A percentile compares a stretch with the other conserved stretches of the same genome.
Conservation (phyloP, 139 green algal species). For the Picochlorum sp. region DNA sequence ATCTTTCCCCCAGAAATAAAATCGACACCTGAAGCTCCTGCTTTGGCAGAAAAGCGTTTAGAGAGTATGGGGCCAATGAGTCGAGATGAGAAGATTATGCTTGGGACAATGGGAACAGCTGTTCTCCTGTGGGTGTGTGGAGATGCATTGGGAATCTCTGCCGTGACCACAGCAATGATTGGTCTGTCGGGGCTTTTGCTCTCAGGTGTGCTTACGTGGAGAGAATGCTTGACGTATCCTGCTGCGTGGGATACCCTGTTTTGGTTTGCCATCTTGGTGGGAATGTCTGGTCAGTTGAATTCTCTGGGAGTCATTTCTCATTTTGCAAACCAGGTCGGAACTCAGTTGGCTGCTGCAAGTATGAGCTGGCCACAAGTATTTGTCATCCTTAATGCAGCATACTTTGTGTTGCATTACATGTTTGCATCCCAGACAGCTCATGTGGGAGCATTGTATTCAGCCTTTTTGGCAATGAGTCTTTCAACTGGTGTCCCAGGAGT, state of each 20-base stretch:
- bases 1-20: conserved; percentile 54
- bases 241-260: conserved; percentile 95
- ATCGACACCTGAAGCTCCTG: conserved; percentile 84
- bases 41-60: conserved; percentile 43
- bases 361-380: conserved; percentile 75
- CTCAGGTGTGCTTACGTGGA: conserved; percentile 80
- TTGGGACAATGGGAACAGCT: conserved; percentile 71
- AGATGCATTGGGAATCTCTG: conserved; percentile 58
- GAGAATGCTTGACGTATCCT: conserved; percentile 87
- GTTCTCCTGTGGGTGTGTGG: conserved; percentile 83
- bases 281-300: conserved; percentile 76
- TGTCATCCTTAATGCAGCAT: conserved; percentile 70
- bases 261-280: conserved; percentile 87
- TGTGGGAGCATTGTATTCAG: conserved; percentile 86
- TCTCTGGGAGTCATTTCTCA: conserved; percentile 57
- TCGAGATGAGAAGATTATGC: conserved; percentile 84
- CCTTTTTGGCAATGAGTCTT: conserved; percentile 93
- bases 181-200: conserved; percentile 78
- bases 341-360: conserved; percentile 43
- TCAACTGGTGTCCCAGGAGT: conserved; percentile 71
- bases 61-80: conserved; percentile 78
- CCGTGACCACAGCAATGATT: conserved; percentile 89
- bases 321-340: conserved; percentile 47
- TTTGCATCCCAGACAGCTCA: conserved; percentile 93
- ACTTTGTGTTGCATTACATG: conserved; percentile 94